Conservation (phyloP, 169 alveolate species). For the Eimeria praecox region DNA sequence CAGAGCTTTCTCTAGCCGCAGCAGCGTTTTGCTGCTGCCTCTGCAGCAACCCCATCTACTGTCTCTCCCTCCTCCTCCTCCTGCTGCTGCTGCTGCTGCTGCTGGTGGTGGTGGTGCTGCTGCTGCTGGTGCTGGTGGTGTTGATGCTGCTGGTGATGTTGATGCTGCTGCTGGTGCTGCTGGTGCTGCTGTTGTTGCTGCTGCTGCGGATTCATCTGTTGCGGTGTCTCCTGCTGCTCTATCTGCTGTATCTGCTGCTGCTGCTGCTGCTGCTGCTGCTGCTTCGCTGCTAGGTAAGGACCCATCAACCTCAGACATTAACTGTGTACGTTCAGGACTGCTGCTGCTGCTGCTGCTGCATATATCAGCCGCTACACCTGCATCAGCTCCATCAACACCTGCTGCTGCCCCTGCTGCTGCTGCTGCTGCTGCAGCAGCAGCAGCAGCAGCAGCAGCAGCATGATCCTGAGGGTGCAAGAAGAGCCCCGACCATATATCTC, state of each 20-base stretch:
- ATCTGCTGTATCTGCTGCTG: constrained; percentile 30
- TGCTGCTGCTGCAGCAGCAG: not conserved
- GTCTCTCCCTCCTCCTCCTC: constrained; percentile 26
- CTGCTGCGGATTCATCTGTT: not conserved
- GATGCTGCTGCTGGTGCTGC: not conserved
- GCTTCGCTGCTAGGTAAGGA: not conserved
- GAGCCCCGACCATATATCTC: constrained; percentile 28
- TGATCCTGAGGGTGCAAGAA: not conserved
- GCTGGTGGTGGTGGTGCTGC: not conserved
- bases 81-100: constrained; percentile 2
- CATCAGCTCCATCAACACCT: not conserved
- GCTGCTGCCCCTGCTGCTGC: not conserved
- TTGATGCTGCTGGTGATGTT: not conserved
- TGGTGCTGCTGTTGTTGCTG: constrained; percentile 51
- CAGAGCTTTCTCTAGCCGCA: constrained; percentile 9
- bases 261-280: not conserved
- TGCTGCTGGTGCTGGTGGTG: not conserved
- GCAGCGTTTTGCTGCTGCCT: not conserved
- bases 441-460: not conserved
- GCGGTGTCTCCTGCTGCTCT: not conserved
- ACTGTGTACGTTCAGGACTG: not conserved
- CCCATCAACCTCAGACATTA: not conserved
- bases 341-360: not conserved
- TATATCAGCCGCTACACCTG: constrained; percentile 22
- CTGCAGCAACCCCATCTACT: constrained; percentile 11